phyloP scores from a whole-genome alignment of 441 rosid species.

The Adansonia grandidieri region DNA sequence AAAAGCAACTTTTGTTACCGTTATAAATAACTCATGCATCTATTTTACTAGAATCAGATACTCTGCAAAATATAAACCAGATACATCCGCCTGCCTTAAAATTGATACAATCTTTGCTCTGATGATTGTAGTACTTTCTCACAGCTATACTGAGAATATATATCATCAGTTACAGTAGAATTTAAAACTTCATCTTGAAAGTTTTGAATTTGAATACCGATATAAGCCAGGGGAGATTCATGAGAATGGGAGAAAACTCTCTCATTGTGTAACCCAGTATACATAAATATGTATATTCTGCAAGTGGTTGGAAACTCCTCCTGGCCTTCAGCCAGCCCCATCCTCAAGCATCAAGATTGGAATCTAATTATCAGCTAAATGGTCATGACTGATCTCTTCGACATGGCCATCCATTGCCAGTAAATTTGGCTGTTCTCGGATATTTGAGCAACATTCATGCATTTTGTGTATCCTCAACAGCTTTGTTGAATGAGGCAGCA shows the following conservation, averaged over 20 bases:
- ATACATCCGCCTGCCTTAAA: neutral
- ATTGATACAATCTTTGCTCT: neutral
- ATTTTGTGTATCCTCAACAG: slow-evolving; percentile 41
- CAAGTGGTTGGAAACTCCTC: neutral
- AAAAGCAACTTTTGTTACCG: neutral
- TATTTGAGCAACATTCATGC: slow-evolving; percentile 31
- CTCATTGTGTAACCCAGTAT: neutral
- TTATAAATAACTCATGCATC: neutral
- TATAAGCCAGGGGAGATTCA: neutral
- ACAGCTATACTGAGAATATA: too few relatives aligned
- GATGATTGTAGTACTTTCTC: neutral
- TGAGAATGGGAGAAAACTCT: neutral
- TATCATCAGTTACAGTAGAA: too few relatives aligned
- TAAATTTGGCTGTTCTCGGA: neutral
- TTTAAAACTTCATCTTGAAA: too few relatives aligned
- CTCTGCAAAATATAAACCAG: neutral
- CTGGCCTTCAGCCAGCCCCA: neutral
- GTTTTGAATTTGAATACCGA: neutral
- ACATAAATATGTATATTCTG: neutral
- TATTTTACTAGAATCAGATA: neutral
- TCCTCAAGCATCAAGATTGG: neutral
- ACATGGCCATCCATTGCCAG: neutral
- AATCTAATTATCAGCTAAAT: neutral
- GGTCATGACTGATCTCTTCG: neutral
- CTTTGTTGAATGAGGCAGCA: slow-evolving; percentile 73